These are phyloP conservation scores for Yamadazyma pseudoaaseri DNA, from an alignment of 1,139 yeast genomes.

Conservation along the genomic window DNA sequence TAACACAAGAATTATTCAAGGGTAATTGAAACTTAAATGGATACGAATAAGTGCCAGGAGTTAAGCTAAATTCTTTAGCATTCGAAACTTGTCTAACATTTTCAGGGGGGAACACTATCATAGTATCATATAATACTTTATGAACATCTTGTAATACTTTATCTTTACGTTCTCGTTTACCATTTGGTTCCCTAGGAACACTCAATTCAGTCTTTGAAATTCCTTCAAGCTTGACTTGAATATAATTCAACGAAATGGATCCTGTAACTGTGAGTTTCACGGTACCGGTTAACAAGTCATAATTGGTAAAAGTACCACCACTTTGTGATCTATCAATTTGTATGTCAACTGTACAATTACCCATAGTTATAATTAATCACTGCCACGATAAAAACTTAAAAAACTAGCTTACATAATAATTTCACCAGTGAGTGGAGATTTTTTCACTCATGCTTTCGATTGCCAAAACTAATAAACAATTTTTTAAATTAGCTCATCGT, in stretches of 20 bases:
- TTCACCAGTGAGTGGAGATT: conserved; percentile 2
- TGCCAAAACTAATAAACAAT: no score
- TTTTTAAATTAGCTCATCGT: no score
- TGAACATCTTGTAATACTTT: conserved; percentile 45
- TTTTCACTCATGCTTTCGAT: not conserved
- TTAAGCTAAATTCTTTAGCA: conserved; percentile 55
- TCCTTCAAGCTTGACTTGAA: conserved; percentile 63
- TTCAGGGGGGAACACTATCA: conserved; percentile 60
- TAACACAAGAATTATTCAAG: conserved; percentile 46
- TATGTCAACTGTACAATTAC: conserved; percentile 28
- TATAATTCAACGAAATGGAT: conserved; percentile 48
- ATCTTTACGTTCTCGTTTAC: conserved; percentile 17
- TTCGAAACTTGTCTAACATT: conserved; percentile 48
- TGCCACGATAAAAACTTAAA: not conserved
- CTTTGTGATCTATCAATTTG: conserved; percentile 36
- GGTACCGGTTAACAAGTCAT: conserved; percentile 49
- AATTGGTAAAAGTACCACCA: conserved; percentile 50
- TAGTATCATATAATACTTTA: conserved; percentile 53
- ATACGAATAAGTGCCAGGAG: conserved; percentile 59
- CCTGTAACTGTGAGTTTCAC: conserved; percentile 44
- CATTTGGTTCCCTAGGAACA: conserved; percentile 21
- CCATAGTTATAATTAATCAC: conserved; percentile 8
- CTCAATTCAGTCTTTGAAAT: conserved; percentile 39
- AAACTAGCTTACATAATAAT: conserved; percentile 1
- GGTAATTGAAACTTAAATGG: conserved; percentile 61